Evolutionary conservation across 148 eudicot species (phyloP), one percentile per base, ranked within the genome.

Genomic region (Linanthus parryae): DNA sequence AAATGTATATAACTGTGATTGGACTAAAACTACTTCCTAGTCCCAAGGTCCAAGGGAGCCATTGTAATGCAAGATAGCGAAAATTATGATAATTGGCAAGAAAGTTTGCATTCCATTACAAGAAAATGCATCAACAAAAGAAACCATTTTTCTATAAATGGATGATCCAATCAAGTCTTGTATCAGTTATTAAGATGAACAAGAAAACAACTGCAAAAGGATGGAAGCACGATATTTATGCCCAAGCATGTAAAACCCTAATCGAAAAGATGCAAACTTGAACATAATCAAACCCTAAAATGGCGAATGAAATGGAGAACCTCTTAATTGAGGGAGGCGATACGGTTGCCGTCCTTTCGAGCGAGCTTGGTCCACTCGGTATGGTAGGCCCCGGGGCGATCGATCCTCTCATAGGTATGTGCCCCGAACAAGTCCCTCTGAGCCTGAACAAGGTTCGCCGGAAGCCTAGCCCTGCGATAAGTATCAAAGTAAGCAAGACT

Each of bases 331-430:
- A 47, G 59, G 27, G 71, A 37, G 55, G 64, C 70, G 31, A 53
- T 62, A 30, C 40, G 41, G 12, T 39, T 45, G 30, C 35, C 58
- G 63, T 61, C 54, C 74, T 76, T 75, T 35, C 81, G 68, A 37
- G 96, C 96, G 19, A 88, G 83, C 76, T 88, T 88, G 13, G 96
- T 74, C 96, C 96, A 88, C 68, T 88, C 84, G 0, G 96, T 84
- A 54, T 88, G 96, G 56, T 31, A 88, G 6, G 92, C 29, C 19
- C 96, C 96, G 5, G 81, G 48, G 19, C 70, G 73, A 57, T 83
- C 96, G n/a, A 79, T 53, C 68, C 94, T 78, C 77, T 88, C 86
- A 54, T 88, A 84, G 21, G 96, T 83, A 70, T 88, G 96, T 2
- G 96, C 91, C 36, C 92, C 92, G 49, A 88, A 88, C 70, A 79